A percentile compares a stretch with the other conserved stretches of the same genome.
Conservation (phyloP, 371 early-diverging fungal species). For the Mortierella polycephala region DNA sequence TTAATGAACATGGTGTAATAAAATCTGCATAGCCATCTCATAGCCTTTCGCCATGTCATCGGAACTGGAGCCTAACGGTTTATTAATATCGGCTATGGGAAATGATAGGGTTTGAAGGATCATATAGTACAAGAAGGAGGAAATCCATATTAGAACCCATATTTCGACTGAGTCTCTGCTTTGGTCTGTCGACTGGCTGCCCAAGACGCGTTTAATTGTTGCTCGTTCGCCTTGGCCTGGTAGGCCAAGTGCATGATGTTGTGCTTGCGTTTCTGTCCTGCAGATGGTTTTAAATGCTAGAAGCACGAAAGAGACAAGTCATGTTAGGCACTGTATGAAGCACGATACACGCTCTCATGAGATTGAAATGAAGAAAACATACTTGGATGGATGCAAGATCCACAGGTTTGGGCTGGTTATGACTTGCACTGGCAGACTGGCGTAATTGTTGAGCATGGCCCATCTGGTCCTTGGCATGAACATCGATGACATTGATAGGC, state of each 20-base stretch:
- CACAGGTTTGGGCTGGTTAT: constrained; percentile 30
- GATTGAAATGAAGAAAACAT: constrained; percentile 23
- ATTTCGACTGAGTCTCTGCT: constrained; percentile 76
- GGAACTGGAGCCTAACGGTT: no score
- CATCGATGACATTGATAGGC: constrained; percentile 60
- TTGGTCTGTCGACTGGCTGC: constrained; percentile 71
- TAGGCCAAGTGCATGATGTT: constrained; percentile 83
- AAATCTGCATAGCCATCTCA: no score
- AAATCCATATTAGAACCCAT: constrained; percentile 60
- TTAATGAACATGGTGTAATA: no score
- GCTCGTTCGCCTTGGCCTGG: constrained; percentile 76
- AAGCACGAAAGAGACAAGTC: constrained; percentile 7
- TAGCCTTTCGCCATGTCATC: no score
- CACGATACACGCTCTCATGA: constrained; percentile 42
- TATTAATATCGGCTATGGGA: no score
- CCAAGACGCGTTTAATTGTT: constrained; percentile 71
- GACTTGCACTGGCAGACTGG: constrained; percentile 27
- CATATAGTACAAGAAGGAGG: constrained; percentile 6
- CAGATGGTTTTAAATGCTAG: constrained; percentile 57
- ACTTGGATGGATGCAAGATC: constrained; percentile 45
- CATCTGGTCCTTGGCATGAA: constrained; percentile 64
- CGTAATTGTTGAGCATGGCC: constrained; percentile 59
- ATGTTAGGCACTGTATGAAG: constrained; percentile 2
- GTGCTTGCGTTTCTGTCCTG: constrained; percentile 75
- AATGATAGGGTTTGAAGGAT: no score